Evolutionary conservation across 495 filamentous ascomycete species (phyloP), one percentile per base, ranked within the genome.

Genomic region (Neurospora terricola): DNA sequence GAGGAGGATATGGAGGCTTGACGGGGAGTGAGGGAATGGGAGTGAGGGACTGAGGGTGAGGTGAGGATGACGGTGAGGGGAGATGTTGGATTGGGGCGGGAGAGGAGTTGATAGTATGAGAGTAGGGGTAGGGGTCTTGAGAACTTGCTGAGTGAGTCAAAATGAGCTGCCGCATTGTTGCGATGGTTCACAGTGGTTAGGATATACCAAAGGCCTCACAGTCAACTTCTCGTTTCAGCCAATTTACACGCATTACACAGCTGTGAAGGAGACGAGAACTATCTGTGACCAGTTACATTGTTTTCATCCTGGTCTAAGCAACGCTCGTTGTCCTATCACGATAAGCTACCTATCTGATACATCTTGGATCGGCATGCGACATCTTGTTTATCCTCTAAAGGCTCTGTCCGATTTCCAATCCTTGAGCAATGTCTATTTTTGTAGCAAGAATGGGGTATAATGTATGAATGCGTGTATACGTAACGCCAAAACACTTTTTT

Each of bases 1-100:
- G 84, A 84, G 43, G 88, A 85, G 1, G 86, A 86, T 40, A 73
- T 76, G 42, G 72, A 76, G 18, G 30, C 30, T 34, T 42, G 45
- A 45, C 2, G 42, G 18, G 38, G 38, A 39, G 3, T 45, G 42
- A 45, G 9, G 18, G 42, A 45, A 8, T 45, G 42, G 2, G 18
- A 10, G n/a, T n/a, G n/a, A n/a, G n/a, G n/a, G n/a, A n/a, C n/a
- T 10, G n/a, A n/a, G 9, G n/a, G n/a, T 59, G 39, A 10, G 39
- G 39, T 16, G 39, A n/a, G n/a, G n/a, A n/a, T n/a, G n/a, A n/a
- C n/a, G n/a, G n/a, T n/a, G n/a, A n/a, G n/a, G n/a, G n/a, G n/a
- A n/a, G n/a, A n/a, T n/a, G n/a, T n/a, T n/a, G n/a, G n/a, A n/a
- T n/a, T n/a, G n/a, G n/a, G n/a, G n/a, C n/a, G n/a, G n/a, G n/a